Conservation (phyloP, 345 rosid genomes). For the Hibiscus mutabilis region DNA sequence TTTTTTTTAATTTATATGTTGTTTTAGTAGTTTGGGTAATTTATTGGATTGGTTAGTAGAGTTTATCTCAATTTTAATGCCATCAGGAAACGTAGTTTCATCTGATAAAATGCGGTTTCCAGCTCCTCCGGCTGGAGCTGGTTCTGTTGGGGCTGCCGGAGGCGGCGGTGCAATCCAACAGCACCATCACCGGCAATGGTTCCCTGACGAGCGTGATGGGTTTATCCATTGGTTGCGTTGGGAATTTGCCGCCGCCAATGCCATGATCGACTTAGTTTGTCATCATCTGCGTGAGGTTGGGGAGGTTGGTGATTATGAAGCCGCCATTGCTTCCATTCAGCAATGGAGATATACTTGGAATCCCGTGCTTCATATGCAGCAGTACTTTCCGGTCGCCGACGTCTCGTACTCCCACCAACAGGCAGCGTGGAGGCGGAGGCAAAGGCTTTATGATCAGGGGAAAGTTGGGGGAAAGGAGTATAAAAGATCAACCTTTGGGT, state of each 20-base stretch:
- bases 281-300: conserved; percentile 57
- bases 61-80: conserved; percentile 64
- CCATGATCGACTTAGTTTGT: conserved; percentile 68
- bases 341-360: conserved; percentile 78
- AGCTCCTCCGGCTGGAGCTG: background rate
- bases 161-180: conserved; percentile 20
- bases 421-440: conserved; percentile 46
- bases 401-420: conserved; percentile 53
- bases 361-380: conserved; percentile 75
- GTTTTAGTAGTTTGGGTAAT: background rate
- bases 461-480: conserved; percentile 45
- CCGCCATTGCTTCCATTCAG: conserved; percentile 43
- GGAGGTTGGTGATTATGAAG: conserved; percentile 63
- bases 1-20: conserved; percentile 11
- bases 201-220: conserved; percentile 64
- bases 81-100: conserved; percentile 48
- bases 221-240: conserved; percentile 24
- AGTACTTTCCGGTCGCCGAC: conserved; percentile 54
- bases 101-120: conserved; percentile 65
- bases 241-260: conserved; percentile 91
- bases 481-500: conserved; percentile 48
- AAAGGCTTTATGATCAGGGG: conserved; percentile 43
- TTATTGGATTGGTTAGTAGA: background rate
- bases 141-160: conserved; percentile 4
- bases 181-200: conserved; percentile 41